Percentiles rank a stretch among this genome's conserved stretches.
Conservation (phyloP, 371 early-diverging fungal genomes). For the Phascolomyces articulosus region DNA sequence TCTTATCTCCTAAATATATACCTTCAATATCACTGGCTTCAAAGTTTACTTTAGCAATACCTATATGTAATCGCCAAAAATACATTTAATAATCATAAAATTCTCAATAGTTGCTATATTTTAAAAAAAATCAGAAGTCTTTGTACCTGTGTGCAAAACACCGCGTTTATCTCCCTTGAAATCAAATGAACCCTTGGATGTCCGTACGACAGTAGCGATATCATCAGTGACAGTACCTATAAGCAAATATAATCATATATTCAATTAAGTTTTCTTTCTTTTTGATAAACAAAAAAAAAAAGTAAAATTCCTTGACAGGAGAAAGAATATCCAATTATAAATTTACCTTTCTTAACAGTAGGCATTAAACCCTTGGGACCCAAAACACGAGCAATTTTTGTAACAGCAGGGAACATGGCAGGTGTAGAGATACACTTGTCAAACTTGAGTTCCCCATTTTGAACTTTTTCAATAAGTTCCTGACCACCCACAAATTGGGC, state of each 20-base stretch:
- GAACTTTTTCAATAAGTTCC: conserved; percentile 78
- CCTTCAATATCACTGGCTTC: conserved; percentile 56
- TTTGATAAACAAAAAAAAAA: no score
- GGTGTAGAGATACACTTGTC: conserved; percentile 89
- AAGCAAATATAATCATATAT: background rate
- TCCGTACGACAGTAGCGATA: conserved; percentile 60
- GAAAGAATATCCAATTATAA: no score
- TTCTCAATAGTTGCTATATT: background rate
- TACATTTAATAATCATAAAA: background rate
- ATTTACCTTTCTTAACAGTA: conserved; percentile 84
- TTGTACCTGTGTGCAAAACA: conserved; percentile 72
- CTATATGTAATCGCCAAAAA: conserved; percentile 20
- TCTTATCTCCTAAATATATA: no score
- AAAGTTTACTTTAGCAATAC: conserved; percentile 57
- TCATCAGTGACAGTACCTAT: conserved; percentile 81
- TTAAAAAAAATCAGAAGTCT: background rate
- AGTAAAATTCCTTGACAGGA: no score
- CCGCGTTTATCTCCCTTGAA: conserved; percentile 76
- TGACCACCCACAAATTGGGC: conserved; percentile 87
- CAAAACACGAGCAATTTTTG: conserved; percentile 88
- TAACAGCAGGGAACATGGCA: conserved; percentile 86
- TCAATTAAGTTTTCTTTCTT: no score
- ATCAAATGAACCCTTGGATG: conserved; percentile 71
- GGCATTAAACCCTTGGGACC: conserved; percentile 98
- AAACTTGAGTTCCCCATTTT: conserved; percentile 71